phyloP scores from a whole-genome alignment of 768 basidiomycete species.

The Tricholoma sp. region DNA sequence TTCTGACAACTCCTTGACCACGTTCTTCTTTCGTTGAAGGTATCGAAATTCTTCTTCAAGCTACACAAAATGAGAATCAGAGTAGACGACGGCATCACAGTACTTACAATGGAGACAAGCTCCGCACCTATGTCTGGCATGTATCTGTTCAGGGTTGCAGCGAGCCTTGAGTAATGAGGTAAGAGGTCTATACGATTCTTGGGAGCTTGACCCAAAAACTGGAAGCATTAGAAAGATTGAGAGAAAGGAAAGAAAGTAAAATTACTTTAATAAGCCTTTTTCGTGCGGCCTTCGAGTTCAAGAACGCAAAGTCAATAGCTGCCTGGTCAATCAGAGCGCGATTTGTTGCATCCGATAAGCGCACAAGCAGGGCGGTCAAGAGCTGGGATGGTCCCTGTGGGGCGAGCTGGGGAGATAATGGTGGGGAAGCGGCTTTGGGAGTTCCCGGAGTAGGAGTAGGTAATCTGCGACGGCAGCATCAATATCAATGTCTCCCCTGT shows the following conservation, averaged over 20 bases:
- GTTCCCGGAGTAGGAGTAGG: constrained; percentile 67
- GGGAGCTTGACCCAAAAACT: constrained; percentile 81
- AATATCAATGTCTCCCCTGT: constrained; percentile 18
- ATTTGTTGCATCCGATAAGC: constrained; percentile 93
- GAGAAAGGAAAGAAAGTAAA: neutral
- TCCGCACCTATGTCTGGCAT: constrained; percentile 93
- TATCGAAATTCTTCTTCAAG: constrained; percentile 97
- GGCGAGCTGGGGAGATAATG: constrained; percentile 64
- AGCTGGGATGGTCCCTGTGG: constrained; percentile 92
- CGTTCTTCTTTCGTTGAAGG: constrained; percentile 89
- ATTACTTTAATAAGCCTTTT: constrained; percentile 83
- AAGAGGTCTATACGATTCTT: constrained; percentile 87
- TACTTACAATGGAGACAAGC: constrained; percentile 70
- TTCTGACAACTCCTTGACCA: constrained; percentile 86
- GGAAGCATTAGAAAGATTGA: constrained; percentile 2
- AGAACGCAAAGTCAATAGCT: constrained; percentile 91
- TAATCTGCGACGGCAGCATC: constrained; percentile 21
- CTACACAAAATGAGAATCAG: constrained; percentile 33
- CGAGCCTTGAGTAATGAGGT: constrained; percentile 88
- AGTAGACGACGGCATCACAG: neutral
- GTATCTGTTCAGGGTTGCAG: constrained; percentile 84
- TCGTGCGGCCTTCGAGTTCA: constrained; percentile 95
- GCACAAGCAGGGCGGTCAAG: constrained; percentile 83
- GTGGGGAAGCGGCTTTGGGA: constrained; percentile 56
- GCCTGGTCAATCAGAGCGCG: constrained; percentile 86